These are phyloP conservation scores for Tuber aestivum DNA, from an alignment of 495 filamentous ascomycete species.

Conservation along the genomic window DNA sequence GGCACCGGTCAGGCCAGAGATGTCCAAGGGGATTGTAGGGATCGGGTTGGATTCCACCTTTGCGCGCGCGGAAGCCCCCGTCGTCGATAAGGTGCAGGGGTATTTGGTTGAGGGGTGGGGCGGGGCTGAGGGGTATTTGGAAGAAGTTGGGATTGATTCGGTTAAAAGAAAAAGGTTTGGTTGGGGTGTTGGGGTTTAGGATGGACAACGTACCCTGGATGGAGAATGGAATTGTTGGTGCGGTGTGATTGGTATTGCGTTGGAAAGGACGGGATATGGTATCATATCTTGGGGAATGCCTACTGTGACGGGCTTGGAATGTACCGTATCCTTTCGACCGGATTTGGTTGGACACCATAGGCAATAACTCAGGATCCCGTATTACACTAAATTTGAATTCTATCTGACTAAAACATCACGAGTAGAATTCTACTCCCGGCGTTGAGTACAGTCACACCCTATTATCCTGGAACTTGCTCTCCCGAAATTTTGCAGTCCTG, in stretches of 20 bases:
- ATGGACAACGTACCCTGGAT: neutral
- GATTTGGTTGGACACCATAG: neutral
- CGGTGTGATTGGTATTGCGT: neutral
- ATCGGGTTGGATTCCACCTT: conserved; percentile 67
- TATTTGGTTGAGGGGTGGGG: conserved; percentile 57
- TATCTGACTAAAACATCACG: neutral
- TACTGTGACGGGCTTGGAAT: neutral
- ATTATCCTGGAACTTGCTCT: no score
- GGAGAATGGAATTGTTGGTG: conserved; percentile 7
- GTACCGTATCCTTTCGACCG: neutral
- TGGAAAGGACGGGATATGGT: neutral
- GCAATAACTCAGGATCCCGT: neutral
- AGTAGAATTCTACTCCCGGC: neutral
- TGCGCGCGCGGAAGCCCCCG: conserved; percentile 55
- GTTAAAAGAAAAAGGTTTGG: conserved; percentile 39
- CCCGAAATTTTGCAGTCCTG: no score
- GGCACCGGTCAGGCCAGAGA: conserved; percentile 53
- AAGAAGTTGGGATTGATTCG: conserved; percentile 52
- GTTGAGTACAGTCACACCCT: no score
- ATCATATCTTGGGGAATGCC: neutral
- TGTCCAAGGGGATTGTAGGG: conserved; percentile 60
- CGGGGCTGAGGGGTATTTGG: conserved; percentile 58
- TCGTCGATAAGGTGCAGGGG: conserved; percentile 49
- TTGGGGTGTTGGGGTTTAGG: conserved; percentile 9
- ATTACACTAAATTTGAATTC: neutral